Conservation (phyloP, 2,329 filamentous ascomycete species). For the Emericellopsis cladophorae region DNA sequence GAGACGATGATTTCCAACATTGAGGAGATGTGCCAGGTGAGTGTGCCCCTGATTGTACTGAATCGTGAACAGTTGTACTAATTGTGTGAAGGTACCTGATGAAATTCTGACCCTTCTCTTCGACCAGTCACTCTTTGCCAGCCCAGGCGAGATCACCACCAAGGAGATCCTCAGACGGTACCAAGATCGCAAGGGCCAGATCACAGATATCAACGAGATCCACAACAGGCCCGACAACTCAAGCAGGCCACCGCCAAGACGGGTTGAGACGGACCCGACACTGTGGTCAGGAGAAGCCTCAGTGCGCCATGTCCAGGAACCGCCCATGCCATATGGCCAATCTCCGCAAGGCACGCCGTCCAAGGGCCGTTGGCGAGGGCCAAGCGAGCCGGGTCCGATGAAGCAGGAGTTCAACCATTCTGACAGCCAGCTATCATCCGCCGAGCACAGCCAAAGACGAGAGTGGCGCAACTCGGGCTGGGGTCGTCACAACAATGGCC, state of each 20-base stretch:
- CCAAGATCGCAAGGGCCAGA: slow-evolving; percentile 56
- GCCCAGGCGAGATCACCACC: slow-evolving; percentile 76
- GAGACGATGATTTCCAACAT: slow-evolving; percentile 85
- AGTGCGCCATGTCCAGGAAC: slow-evolving; percentile 63
- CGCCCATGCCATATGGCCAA: slow-evolving; percentile 26
- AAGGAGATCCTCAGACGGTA: slow-evolving; percentile 96
- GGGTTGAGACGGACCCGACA: slow-evolving; percentile 80
- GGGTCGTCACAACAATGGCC: slow-evolving; percentile 34
- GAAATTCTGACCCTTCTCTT: slow-evolving; percentile 78
- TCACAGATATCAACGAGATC: slow-evolving; percentile 48
- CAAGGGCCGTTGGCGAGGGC: slow-evolving; percentile 30
- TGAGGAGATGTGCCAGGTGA: slow-evolving; percentile 93
- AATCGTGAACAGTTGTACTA: not conserved
- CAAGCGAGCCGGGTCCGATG: slow-evolving; percentile 7
- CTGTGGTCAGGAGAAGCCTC: slow-evolving; percentile 76
- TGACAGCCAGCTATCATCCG: slow-evolving; percentile 24
- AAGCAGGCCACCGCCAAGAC: slow-evolving; percentile 37
- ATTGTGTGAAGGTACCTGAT: slow-evolving; percentile 62
- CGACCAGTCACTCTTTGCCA: slow-evolving; percentile 72
- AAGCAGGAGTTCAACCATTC: slow-evolving; percentile 26
- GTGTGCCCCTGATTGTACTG: slow-evolving; percentile 16
- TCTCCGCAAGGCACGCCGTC: slow-evolving; percentile 33
- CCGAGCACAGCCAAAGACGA: slow-evolving; percentile 30
- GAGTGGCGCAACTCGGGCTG: slow-evolving; percentile 47
- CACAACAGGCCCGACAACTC: slow-evolving; percentile 45